phyloP scores from a whole-genome alignment of 2,329 filamentous ascomycete species.

The Aspergillus quadrilineatus region DNA sequence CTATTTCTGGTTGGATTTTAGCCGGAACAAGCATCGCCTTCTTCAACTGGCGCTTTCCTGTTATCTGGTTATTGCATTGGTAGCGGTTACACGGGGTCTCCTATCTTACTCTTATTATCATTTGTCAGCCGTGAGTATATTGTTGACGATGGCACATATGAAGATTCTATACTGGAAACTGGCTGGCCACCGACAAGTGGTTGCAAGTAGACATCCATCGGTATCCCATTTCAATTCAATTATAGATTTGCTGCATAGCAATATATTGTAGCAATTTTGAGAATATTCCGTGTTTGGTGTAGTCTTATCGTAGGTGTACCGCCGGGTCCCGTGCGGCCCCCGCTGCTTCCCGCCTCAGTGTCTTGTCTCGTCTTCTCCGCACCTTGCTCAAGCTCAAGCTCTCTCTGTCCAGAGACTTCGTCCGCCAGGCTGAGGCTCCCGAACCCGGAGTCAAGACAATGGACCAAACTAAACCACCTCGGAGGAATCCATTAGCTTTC shows the following conservation, averaged over 20 bases:
- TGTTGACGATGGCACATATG: conserved; percentile 10
- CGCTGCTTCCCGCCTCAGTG: not conserved
- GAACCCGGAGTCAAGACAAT: conserved; percentile 24
- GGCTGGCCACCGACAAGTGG: not conserved
- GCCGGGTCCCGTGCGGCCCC: conserved; percentile 2
- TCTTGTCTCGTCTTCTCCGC: conserved; percentile 5
- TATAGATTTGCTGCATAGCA: not conserved
- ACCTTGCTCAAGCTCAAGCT: conserved; percentile 10
- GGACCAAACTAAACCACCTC: conserved; percentile 30
- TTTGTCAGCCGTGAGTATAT: conserved; percentile 3
- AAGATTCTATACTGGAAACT: conserved; percentile 6
- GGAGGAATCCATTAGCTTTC: conserved; percentile 65
- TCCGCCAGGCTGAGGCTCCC: not conserved
- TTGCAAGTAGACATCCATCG: conserved; percentile 12
- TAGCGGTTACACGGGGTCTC: conserved; percentile 22
- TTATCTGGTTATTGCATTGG: conserved; percentile 31
- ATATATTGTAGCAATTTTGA: not conserved
- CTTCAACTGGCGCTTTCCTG: conserved; percentile 23
- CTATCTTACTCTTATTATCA: conserved; percentile 2
- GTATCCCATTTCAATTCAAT: not conserved
- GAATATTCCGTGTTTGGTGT: not conserved
- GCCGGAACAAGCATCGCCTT: conserved; percentile 22
- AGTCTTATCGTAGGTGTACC: conserved; percentile 1
- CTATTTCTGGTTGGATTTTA: conserved; percentile 9
- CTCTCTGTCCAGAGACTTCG: not conserved